Evolutionary conservation across 805 yeast genomes (phyloP).

Genomic region (Monosporozyma yasuniensis): DNA sequence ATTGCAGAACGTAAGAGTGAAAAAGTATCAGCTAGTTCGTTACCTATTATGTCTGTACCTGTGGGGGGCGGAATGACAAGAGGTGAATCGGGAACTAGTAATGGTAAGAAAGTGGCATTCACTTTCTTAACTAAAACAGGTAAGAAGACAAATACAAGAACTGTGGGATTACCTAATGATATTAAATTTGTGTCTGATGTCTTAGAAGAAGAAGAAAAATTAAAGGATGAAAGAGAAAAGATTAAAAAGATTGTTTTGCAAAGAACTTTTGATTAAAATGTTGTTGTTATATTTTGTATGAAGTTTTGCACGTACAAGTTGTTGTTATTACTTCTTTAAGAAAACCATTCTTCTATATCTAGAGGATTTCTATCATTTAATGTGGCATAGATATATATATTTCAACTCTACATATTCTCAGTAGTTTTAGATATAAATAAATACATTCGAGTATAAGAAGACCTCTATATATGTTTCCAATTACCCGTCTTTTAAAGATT

Average conservation of each 20-base stretch:
- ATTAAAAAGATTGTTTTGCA: conserved; percentile 47
- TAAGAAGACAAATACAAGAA: conserved; percentile 36
- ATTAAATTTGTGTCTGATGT: conserved; percentile 47
- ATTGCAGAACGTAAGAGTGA: conserved; percentile 33
- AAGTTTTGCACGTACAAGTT: too few species aligned
- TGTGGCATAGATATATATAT: too few species aligned
- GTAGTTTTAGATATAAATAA: too few species aligned
- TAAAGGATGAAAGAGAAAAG: conserved; percentile 45
- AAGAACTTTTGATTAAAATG: conserved; percentile 29
- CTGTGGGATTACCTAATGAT: conserved; percentile 43
- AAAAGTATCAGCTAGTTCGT: conserved; percentile 18
- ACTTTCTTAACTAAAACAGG: conserved; percentile 50
- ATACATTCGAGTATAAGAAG: too few species aligned
- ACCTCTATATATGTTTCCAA: too few species aligned
- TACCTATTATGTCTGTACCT: conserved; percentile 15
- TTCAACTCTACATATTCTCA: too few species aligned
- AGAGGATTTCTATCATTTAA: too few species aligned
- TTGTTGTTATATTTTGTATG: neutral
- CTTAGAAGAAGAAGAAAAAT: conserved; percentile 40
- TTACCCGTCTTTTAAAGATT: too few species aligned
- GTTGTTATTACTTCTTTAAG: too few species aligned
- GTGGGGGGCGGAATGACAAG: neutral
- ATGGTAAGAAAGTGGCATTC: conserved; percentile 34
- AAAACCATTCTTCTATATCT: too few species aligned
- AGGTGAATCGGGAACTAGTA: neutral